phyloP scores from a whole-genome alignment of 2,329 filamentous ascomycete species.

The Penicillium sp. region DNA sequence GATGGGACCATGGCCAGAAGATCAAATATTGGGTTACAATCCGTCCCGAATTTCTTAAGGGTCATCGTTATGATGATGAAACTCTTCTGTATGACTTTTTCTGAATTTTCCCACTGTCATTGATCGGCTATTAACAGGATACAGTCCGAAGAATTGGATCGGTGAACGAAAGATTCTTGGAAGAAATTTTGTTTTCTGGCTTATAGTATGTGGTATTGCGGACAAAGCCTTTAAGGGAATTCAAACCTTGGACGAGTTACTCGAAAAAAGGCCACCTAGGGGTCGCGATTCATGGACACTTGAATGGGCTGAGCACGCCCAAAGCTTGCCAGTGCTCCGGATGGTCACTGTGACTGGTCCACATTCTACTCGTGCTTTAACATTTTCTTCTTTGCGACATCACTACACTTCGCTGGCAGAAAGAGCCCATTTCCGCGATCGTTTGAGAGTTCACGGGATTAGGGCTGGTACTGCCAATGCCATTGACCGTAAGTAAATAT shows the following conservation, averaged over 20 bases:
- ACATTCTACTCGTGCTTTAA: not conserved
- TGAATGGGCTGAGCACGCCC: slow-evolving; percentile 17
- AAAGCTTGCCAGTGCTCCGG: not conserved
- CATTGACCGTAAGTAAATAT: not conserved
- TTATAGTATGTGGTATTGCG: slow-evolving; percentile 26
- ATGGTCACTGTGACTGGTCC: not conserved
- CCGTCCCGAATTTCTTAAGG: slow-evolving; percentile 27
- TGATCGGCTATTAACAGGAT: not conserved
- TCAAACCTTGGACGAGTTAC: slow-evolving; percentile 21
- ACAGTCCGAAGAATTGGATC: slow-evolving; percentile 28
- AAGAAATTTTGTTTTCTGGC: slow-evolving; percentile 29
- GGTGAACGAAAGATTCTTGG: slow-evolving; percentile 24
- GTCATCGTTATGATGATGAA: slow-evolving; percentile 19
- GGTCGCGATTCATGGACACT: slow-evolving; percentile 26
- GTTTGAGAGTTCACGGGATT: not conserved
- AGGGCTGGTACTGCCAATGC: not conserved
- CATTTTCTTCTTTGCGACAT: not conserved
- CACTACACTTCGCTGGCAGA: not conserved
- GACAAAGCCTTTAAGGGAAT: slow-evolving; percentile 27
- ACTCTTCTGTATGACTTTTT: not conserved
- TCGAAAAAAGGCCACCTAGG: slow-evolving; percentile 18
- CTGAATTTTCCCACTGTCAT: too few species aligned
- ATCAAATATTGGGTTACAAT: slow-evolving; percentile 27
- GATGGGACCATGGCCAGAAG: slow-evolving; percentile 10
- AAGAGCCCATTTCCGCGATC: not conserved